phyloP scores from a whole-genome alignment of 139 green algal species.

The Picochlorum sp. region DNA sequence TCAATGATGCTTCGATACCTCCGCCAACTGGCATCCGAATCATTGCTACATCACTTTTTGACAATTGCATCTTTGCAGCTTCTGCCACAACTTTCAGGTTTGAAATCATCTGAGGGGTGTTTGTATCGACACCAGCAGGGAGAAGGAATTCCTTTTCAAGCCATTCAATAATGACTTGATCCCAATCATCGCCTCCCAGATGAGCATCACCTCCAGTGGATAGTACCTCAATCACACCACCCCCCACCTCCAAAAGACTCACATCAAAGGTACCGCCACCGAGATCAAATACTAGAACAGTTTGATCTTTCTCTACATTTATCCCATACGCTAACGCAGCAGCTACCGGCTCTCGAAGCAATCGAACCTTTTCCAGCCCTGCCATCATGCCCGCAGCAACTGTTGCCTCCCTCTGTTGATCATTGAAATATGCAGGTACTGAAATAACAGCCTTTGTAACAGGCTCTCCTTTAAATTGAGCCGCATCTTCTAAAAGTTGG shows the following conservation, averaged over 20 bases:
- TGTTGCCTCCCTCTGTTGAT: constrained; percentile 66
- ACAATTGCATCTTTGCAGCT: constrained; percentile 68
- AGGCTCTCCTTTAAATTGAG: constrained; percentile 19
- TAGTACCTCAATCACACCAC: constrained; percentile 78
- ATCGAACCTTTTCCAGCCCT: constrained; percentile 65
- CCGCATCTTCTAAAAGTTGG: constrained; percentile 51
- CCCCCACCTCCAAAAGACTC: constrained; percentile 72
- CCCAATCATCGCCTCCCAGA: constrained; percentile 82
- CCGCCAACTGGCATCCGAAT: constrained; percentile 62
- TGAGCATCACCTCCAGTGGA: constrained; percentile 72
- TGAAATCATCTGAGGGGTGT: constrained; percentile 29
- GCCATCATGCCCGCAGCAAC: constrained; percentile 59
- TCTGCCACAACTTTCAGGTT: constrained; percentile 60
- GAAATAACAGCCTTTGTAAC: constrained; percentile 77
- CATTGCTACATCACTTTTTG: constrained; percentile 17
- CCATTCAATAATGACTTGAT: constrained; percentile 57
- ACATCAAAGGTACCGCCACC: constrained; percentile 87
- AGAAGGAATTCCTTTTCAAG: constrained; percentile 44
- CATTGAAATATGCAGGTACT: constrained; percentile 84
- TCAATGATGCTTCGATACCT: constrained; percentile 43
- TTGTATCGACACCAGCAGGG: constrained; percentile 20
- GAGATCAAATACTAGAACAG: constrained; percentile 84
- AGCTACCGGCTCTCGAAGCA: constrained; percentile 78
- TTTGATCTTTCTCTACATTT: constrained; percentile 63
- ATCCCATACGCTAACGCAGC: constrained; percentile 83